A percentile compares a stretch with the other conserved stretches of the same genome.
These are phyloP conservation scores for Galium porrigens DNA, from an alignment of 305 asterid species.

Conservation along the genomic window DNA sequence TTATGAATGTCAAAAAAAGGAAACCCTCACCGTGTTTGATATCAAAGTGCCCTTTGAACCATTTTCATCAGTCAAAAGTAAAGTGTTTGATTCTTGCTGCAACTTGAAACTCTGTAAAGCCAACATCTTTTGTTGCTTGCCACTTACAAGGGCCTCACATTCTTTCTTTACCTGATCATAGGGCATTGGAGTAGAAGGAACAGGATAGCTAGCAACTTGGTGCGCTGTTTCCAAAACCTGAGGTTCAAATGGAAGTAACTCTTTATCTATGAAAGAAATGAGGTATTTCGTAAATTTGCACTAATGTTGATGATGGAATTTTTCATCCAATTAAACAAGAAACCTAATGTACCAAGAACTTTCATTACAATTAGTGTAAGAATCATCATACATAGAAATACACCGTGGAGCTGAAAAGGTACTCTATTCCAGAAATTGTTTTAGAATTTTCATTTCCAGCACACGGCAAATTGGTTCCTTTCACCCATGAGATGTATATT, in stretches of 20 bases:
- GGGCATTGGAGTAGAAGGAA: slow-evolving; percentile 31
- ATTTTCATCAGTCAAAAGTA: slow-evolving; percentile 19
- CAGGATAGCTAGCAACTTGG: slow-evolving; percentile 37
- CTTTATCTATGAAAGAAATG: background rate
- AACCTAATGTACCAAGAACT: background rate
- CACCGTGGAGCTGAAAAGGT: background rate
- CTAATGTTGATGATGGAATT: background rate
- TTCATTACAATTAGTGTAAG: background rate
- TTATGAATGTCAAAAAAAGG: slow-evolving; percentile 3
- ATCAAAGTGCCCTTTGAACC: slow-evolving; percentile 13
- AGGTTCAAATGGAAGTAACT: background rate
- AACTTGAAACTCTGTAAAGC: slow-evolving; percentile 36
- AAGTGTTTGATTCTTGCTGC: slow-evolving; percentile 27
- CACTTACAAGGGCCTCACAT: slow-evolving; percentile 39
- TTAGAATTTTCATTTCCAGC: background rate
- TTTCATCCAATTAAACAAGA: background rate
- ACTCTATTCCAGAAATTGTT: too few relatives aligned
- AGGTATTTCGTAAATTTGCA: background rate
- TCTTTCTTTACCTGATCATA: slow-evolving; percentile 40
- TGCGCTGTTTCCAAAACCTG: slow-evolving; percentile 42
- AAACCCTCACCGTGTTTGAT: slow-evolving; percentile 20
- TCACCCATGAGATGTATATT: background rate
- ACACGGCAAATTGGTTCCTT: background rate
- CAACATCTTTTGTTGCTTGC: slow-evolving; percentile 40
- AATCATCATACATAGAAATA: background rate